Conservation (phyloP, 805 yeast species). For the Myxozyma melibiosi region DNA sequence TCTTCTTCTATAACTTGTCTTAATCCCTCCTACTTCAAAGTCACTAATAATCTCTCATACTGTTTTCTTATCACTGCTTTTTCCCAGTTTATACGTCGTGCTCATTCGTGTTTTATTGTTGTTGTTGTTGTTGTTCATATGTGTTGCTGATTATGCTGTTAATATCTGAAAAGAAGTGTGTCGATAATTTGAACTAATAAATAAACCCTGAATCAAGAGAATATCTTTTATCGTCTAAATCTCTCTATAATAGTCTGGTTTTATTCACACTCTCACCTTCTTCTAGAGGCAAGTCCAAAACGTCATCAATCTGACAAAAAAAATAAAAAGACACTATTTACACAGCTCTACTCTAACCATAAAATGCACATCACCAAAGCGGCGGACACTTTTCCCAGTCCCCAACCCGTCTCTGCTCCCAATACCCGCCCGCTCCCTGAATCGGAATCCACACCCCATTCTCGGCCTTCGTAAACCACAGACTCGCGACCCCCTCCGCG, state of each 20-base stretch:
- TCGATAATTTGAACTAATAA: not conserved
- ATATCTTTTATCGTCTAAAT: not conserved
- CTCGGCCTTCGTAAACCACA: constrained; percentile 27
- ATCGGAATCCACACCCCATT: constrained; percentile 32
- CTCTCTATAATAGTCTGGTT: not conserved
- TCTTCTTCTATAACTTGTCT: too few relatives aligned
- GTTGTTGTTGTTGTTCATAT: not conserved
- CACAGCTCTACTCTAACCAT: not conserved
- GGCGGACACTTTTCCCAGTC: constrained; percentile 23
- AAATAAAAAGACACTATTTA: not conserved
- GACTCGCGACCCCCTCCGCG: constrained; percentile 26
- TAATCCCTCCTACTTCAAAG: too few relatives aligned
- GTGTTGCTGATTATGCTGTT: not conserved
- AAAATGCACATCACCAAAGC: constrained; percentile 21
- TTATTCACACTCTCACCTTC: not conserved
- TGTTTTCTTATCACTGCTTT: too few relatives aligned
- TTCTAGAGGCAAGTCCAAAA: too few relatives aligned
- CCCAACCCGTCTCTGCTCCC: constrained; percentile 21
- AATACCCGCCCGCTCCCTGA: constrained; percentile 27
- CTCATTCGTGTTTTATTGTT: too few relatives aligned
- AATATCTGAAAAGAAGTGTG: not conserved
- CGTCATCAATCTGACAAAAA: too few relatives aligned
- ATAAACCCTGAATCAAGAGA: too few relatives aligned
- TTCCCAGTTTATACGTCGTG: too few relatives aligned
- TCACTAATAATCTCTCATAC: too few relatives aligned